Conservation (phyloP, 2,329 filamentous ascomycete species). For the Phoma sp. region DNA sequence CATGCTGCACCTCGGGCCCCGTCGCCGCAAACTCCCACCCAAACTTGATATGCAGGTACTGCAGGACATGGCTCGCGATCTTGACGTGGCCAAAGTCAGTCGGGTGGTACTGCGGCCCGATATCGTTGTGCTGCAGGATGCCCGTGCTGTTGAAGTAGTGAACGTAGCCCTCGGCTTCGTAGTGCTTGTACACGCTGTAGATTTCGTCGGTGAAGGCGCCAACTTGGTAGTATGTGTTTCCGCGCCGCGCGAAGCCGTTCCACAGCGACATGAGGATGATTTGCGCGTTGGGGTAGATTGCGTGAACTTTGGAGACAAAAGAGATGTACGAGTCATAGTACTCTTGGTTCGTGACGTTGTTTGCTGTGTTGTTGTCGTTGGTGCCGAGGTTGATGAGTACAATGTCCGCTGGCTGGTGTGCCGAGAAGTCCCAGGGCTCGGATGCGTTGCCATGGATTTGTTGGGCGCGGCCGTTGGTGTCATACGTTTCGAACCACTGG, state of each 20-base stretch:
- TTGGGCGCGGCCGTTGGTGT: conserved; percentile 58
- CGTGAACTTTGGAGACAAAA: neutral
- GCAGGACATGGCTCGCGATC: conserved; percentile 64
- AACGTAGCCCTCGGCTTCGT: conserved; percentile 60
- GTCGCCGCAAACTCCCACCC: conserved; percentile 63
- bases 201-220: conserved; percentile 60
- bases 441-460: conserved; percentile 50
- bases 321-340: too few relatives aligned
- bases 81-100: conserved; percentile 69
- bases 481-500: conserved; percentile 65
- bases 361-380: conserved; percentile 26
- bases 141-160: conserved; percentile 68
- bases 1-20: conserved; percentile 59
- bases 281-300: conserved; percentile 50
- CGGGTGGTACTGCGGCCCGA: conserved; percentile 63
- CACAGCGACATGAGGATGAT: conserved; percentile 58
- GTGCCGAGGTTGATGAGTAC: conserved; percentile 57
- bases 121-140: conserved; percentile 68
- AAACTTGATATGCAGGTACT: conserved; percentile 63
- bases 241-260: conserved; percentile 59
- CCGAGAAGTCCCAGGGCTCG: conserved; percentile 45
- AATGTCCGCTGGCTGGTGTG: conserved; percentile 48
- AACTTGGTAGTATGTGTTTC: conserved; percentile 58
- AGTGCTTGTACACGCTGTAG: conserved; percentile 59
- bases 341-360: too few relatives aligned